Conservation (phyloP, 495 filamentous ascomycete species). For the Aspergillus panamensis region DNA sequence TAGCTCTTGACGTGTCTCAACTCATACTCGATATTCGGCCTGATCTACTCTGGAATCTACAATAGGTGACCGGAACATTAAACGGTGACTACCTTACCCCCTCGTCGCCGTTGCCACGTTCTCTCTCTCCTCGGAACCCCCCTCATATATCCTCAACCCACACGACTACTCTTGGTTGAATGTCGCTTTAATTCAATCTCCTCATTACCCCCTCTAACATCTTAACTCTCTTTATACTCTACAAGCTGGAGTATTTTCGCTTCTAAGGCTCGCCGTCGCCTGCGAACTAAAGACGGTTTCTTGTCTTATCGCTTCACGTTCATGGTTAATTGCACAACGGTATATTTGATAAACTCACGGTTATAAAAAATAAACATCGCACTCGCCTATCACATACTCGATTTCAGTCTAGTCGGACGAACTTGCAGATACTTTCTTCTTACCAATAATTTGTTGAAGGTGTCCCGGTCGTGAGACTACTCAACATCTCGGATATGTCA, state of each 20-base stretch:
- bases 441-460: constrained; percentile 18
- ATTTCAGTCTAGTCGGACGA: constrained; percentile 7
- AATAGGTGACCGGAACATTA: constrained; percentile 29
- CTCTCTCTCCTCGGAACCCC: constrained; percentile 5
- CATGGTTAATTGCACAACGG: constrained; percentile 46
- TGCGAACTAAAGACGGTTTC: constrained; percentile 42
- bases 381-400: constrained; percentile 24
- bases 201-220: constrained; percentile 7
- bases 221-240: constrained; percentile 26
- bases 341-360: constrained; percentile 40
- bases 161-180: constrained; percentile 7
- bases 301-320: constrained; percentile 46
- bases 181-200: constrained; percentile 6
- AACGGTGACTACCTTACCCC: constrained; percentile 13
- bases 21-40: constrained; percentile 18
- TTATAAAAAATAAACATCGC: constrained; percentile 22
- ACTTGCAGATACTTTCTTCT: constrained; percentile 10
- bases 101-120: constrained; percentile 6
- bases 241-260: constrained; percentile 35
- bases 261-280: constrained; percentile 49
- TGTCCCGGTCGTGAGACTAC: constrained; percentile 20
- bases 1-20: constrained; percentile 18
- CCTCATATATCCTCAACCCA: constrained; percentile 5
- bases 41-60: constrained; percentile 27
- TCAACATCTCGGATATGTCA: constrained; percentile 41